Conservation (phyloP, 805 yeast genomes). For the Brettanomyces anomalus region DNA sequence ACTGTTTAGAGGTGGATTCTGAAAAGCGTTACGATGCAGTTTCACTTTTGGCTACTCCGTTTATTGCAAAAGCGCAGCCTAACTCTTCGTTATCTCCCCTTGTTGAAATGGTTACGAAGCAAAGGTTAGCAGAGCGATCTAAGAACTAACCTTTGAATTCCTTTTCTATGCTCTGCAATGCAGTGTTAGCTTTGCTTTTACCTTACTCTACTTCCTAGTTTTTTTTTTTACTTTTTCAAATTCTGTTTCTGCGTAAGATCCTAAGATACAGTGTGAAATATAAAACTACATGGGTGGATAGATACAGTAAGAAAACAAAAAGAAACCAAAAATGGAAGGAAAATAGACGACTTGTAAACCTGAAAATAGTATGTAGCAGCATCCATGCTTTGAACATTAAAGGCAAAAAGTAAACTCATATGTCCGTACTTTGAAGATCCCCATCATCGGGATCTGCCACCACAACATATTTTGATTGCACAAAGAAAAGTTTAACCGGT, state of each 20-base stretch:
- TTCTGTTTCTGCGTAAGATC: not conserved
- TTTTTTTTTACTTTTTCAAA: not conserved
- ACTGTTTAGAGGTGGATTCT: conserved; percentile 77
- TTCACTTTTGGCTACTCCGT: conserved; percentile 59
- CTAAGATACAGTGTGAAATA: too few species aligned
- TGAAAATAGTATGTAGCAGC: not conserved
- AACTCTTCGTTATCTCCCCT: conserved; percentile 59
- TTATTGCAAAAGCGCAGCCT: conserved; percentile 53
- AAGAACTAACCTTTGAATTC: conserved; percentile 15
- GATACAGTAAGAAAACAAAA: too few species aligned
- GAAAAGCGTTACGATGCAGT: conserved; percentile 73
- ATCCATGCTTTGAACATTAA: not conserved
- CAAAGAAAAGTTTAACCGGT: conserved; percentile 62
- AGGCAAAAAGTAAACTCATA: not conserved
- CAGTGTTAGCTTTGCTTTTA: not conserved
- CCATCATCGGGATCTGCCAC: conserved; percentile 18
- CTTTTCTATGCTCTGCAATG: too few species aligned
- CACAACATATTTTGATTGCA: conserved; percentile 48
- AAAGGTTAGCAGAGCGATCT: conserved; percentile 33
- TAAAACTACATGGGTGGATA: too few species aligned
- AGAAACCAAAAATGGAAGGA: too few species aligned
- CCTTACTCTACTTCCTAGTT: not conserved
- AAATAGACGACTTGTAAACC: too few species aligned
- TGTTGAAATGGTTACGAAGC: conserved; percentile 65
- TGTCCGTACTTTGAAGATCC: conserved; percentile 7